These are phyloP conservation scores for Oropetium thomaeum DNA, from an alignment of 176 grass and related monocot species.

Conservation along the genomic window DNA sequence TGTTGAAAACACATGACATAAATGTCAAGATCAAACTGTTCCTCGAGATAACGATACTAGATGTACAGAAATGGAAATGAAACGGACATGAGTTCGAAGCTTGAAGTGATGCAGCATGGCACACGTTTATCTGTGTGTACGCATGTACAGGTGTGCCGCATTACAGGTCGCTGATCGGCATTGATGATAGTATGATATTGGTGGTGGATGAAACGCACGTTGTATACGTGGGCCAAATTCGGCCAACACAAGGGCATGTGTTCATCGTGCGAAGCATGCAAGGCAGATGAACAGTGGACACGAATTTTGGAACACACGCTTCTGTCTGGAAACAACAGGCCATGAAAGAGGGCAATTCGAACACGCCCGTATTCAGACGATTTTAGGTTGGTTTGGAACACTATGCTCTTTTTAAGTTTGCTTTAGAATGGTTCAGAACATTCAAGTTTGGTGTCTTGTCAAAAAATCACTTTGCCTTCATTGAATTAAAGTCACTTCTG, in stretches of 20 bases:
- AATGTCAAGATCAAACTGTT: background rate
- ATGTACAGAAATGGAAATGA: background rate
- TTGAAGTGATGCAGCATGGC: background rate
- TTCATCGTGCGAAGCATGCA: background rate
- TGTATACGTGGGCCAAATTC: constrained; percentile 2
- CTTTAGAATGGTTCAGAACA: too few species aligned
- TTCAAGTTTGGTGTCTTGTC: too few species aligned
- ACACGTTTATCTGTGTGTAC: background rate
- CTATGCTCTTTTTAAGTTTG: too few species aligned
- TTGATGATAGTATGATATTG: too few species aligned
- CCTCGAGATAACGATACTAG: background rate
- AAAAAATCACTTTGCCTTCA: too few species aligned
- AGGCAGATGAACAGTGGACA: background rate
- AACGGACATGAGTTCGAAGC: background rate
- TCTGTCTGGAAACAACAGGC: background rate
- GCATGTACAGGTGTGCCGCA: background rate
- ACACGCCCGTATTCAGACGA: background rate
- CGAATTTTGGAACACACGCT: background rate
- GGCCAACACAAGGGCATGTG: constrained; percentile 10
- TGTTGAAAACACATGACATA: too few species aligned
- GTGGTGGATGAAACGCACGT: too few species aligned
- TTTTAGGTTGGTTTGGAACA: background rate
- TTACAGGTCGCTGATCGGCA: background rate
- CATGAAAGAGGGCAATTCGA: background rate
- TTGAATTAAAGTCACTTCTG: too few species aligned